These are phyloP conservation scores for Tilletia setariae DNA, from an alignment of 1,284 basidiomycete species.

Conservation along the genomic window DNA sequence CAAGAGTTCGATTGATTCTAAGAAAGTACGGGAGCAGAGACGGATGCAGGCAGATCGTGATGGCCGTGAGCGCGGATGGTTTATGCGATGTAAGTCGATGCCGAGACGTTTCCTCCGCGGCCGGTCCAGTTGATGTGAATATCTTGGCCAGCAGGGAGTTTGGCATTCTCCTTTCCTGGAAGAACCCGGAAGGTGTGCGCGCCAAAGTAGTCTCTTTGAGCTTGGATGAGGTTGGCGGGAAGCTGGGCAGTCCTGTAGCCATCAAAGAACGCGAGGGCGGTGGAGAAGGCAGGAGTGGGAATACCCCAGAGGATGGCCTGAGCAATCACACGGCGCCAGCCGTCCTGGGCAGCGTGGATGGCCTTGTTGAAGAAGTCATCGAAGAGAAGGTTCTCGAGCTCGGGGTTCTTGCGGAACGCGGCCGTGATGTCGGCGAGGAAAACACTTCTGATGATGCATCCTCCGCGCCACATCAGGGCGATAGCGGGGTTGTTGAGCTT, in stretches of 20 bases:
- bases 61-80: background rate
- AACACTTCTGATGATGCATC: conserved; percentile 80
- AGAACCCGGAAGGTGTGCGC: conserved; percentile 40
- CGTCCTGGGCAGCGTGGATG: conserved; percentile 89
- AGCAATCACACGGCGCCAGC: conserved; percentile 95
- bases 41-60: too few relatives aligned
- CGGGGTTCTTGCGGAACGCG: conserved; percentile 81
- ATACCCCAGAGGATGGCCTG: conserved; percentile 98
- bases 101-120: conserved; percentile 87
- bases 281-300: conserved; percentile 91
- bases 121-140: conserved; percentile 71
- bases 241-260: conserved; percentile 84
- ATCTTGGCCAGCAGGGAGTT: conserved; percentile 71
- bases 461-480: conserved; percentile 98
- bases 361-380: conserved; percentile 97
- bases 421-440: conserved; percentile 61
- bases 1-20: too few relatives aligned
- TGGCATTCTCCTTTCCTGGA: conserved; percentile 45
- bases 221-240: conserved; percentile 89
- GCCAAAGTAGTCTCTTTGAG: conserved; percentile 66
- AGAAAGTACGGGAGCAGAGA: too few relatives aligned
- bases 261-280: conserved; percentile 97
- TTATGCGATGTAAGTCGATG: conserved; percentile 86
- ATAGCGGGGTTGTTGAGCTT: conserved; percentile 79
- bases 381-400: conserved; percentile 90